These are phyloP conservation scores for barley (Hordeum vulgare) DNA, from an alignment of 176 grass and related monocot genomes.

Conservation along the genomic window MorexV3_pseudomolecules_assembly NC_058521.1:19732628-19733127, in stretches of 20 bases:
- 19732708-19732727: not conserved
- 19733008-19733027: not conserved
- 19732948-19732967: no score
- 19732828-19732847: not conserved
- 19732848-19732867: constrained; percentile 22
- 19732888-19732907: not conserved
- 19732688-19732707: not conserved
- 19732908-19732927: not conserved
- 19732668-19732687: not conserved
- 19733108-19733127: not conserved
- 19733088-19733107: not conserved
- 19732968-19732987: constrained; percentile 7
- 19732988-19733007: not conserved
- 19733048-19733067: constrained; percentile 7
- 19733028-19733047: not conserved
- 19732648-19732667: not conserved
- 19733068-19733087: not conserved
- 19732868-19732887: constrained; percentile 5
- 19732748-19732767: constrained; percentile 34
- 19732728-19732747: constrained; percentile 9
- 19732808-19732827: constrained; percentile 25
- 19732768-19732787: not conserved
- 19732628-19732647: constrained; percentile 46
- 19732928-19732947: not conserved
- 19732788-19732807: constrained; percentile 11